Evolutionary conservation across 345 rosid species (phyloP).

Genomic region (Gossypium arboreum): DNA sequence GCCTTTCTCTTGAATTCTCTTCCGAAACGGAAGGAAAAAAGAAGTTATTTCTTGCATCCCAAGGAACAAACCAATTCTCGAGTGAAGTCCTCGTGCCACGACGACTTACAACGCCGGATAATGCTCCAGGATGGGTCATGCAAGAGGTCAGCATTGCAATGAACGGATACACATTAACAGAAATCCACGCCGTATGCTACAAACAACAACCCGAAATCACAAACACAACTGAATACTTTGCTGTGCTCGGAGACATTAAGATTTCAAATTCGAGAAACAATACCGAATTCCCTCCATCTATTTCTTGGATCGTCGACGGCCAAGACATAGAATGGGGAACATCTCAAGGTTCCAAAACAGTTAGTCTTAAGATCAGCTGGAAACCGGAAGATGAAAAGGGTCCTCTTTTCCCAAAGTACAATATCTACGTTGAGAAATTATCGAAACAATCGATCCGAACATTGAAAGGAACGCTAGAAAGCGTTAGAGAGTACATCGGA

Average conservation of each 20-base stretch:
- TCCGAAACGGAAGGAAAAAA: constrained; percentile 34
- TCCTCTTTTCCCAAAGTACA: constrained; percentile 34
- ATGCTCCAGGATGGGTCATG: constrained; percentile 45
- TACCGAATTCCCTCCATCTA: constrained; percentile 35
- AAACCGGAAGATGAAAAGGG: constrained; percentile 30
- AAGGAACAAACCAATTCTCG: constrained; percentile 22
- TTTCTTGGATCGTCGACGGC: constrained; percentile 46
- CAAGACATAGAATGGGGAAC: constrained; percentile 37
- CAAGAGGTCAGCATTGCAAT: constrained; percentile 42
- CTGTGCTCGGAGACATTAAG: constrained; percentile 62
- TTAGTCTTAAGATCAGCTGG: constrained; percentile 58
- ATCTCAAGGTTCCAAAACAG: constrained; percentile 33
- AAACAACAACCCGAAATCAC: constrained; percentile 18
- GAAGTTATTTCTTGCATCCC: constrained; percentile 44
- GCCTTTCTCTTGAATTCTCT: constrained; percentile 53
- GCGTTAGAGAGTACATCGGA: constrained; percentile 42
- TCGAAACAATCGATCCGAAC: constrained; percentile 19
- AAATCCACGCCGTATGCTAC: constrained; percentile 66
- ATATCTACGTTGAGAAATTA: constrained; percentile 50
- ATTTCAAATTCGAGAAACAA: constrained; percentile 31
- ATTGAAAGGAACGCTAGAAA: constrained; percentile 18
- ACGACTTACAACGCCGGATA: constrained; percentile 24
- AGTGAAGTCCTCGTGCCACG: constrained; percentile 33
- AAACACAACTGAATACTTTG: constrained; percentile 35
- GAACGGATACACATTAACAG: constrained; percentile 47